These are phyloP conservation scores for Ganoderma leucocontextum DNA, from an alignment of 1,284 basidiomycete species.

Conservation along the genomic window DNA sequence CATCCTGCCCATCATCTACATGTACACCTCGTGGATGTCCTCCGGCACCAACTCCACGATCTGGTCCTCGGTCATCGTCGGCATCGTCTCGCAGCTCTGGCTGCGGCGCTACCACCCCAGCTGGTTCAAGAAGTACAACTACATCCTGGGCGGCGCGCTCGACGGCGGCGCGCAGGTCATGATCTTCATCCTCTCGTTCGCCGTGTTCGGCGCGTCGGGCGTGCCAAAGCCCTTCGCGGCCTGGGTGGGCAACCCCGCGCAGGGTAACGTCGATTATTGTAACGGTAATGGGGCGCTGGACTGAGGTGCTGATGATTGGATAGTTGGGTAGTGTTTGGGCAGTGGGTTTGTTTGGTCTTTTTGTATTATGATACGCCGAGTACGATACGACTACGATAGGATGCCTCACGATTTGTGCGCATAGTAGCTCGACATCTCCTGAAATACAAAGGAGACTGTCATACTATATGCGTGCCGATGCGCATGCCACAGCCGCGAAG, in stretches of 20 bases:
- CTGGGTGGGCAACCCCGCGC: conserved; percentile 64
- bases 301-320: conserved; percentile 12
- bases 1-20: conserved; percentile 62
- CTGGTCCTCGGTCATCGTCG: conserved; percentile 59
- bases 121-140: conserved; percentile 72
- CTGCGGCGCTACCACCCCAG: conserved; percentile 62
- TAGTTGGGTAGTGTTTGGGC: neutral
- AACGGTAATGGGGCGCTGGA: conserved; percentile 63
- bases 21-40: conserved; percentile 55
- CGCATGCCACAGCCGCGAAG: no score
- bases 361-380: neutral
- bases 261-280: conserved; percentile 64
- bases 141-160: conserved; percentile 70
- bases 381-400: neutral
- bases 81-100: conserved; percentile 65
- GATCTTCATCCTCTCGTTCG: conserved; percentile 73
- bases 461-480: no score
- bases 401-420: neutral
- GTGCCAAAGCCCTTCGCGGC: conserved; percentile 57
- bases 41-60: conserved; percentile 62
- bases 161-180: conserved; percentile 76
- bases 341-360: neutral
- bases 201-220: conserved; percentile 73
- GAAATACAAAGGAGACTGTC: neutral
- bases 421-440: neutral